Conservation (phyloP, 768 basidiomycete species). For the Dioszegia aurantiaca region DNA sequence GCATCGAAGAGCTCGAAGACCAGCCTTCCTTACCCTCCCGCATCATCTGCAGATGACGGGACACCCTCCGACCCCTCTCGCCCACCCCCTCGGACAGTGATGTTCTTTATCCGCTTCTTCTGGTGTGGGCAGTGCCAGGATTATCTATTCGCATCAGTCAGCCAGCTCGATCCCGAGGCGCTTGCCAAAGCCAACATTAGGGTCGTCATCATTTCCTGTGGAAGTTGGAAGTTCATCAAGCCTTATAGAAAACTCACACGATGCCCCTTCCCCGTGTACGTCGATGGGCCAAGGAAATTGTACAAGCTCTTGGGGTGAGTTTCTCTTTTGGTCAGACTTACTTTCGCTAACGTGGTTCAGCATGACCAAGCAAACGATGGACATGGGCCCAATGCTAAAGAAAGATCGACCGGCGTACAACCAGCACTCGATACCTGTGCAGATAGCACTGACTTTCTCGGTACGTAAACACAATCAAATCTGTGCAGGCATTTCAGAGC, state of each 20-base stretch:
- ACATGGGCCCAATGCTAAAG: slow-evolving; percentile 42
- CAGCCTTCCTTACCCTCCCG: not conserved
- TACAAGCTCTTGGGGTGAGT: slow-evolving; percentile 50
- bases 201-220: slow-evolving; percentile 48
- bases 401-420: slow-evolving; percentile 50
- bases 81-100: slow-evolving; percentile 36
- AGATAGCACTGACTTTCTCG: slow-evolving; percentile 44
- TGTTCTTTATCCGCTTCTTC: slow-evolving; percentile 51
- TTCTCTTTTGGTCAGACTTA: not conserved
- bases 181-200: slow-evolving; percentile 41
- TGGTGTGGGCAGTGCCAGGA: slow-evolving; percentile 53
- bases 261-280: slow-evolving; percentile 52
- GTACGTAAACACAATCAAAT: no score
- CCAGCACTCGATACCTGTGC: slow-evolving; percentile 39
- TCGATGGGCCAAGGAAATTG: slow-evolving; percentile 44
- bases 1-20: not conserved
- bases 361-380: slow-evolving; percentile 50
- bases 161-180: slow-evolving; percentile 41
- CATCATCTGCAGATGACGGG: not conserved
- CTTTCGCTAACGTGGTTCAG: slow-evolving; percentile 14
- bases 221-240: slow-evolving; percentile 52
- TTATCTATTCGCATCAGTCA: slow-evolving; percentile 45
- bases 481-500: no score
- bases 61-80: not conserved
- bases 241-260: slow-evolving; percentile 48